Conservation (phyloP, 331 rosid species). For the Rosa hybrid region DNA sequence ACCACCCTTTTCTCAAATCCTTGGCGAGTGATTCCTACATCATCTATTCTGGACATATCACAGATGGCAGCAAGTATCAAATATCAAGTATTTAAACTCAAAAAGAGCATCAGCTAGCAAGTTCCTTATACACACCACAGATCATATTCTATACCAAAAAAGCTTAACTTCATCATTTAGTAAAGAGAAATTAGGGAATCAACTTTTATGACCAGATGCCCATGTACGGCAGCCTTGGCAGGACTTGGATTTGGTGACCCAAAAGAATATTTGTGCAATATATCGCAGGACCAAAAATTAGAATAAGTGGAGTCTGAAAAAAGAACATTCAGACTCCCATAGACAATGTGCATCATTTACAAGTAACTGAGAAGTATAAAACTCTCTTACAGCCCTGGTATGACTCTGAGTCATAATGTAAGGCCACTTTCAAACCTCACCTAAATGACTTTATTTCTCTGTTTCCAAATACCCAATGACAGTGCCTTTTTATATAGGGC, state of each 20-base stretch:
- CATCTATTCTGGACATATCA: conserved; percentile 51
- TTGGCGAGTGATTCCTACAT: conserved; percentile 66
- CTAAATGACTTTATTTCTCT: neutral
- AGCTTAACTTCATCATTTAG: neutral
- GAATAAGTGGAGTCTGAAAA: neutral
- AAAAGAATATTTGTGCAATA: neutral
- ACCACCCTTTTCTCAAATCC: conserved; percentile 93
- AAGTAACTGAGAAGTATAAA: neutral
- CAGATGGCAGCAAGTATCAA: neutral
- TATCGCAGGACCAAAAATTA: neutral
- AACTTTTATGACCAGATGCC: neutral
- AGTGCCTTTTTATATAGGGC: neutral
- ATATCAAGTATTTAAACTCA: neutral
- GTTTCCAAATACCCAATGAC: too few species aligned
- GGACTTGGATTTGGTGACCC: neutral
- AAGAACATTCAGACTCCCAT: neutral
- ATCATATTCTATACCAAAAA: neutral
- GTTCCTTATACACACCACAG: neutral
- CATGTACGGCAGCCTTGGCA: neutral
- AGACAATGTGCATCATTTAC: neutral
- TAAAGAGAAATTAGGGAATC: neutral
- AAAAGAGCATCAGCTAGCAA: neutral
- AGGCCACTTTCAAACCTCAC: neutral
- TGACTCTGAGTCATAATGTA: neutral
- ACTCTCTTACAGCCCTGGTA: neutral